phyloP scores from a whole-genome alignment of 768 basidiomycete genomes.

The Pulveroboletus frians region DNA sequence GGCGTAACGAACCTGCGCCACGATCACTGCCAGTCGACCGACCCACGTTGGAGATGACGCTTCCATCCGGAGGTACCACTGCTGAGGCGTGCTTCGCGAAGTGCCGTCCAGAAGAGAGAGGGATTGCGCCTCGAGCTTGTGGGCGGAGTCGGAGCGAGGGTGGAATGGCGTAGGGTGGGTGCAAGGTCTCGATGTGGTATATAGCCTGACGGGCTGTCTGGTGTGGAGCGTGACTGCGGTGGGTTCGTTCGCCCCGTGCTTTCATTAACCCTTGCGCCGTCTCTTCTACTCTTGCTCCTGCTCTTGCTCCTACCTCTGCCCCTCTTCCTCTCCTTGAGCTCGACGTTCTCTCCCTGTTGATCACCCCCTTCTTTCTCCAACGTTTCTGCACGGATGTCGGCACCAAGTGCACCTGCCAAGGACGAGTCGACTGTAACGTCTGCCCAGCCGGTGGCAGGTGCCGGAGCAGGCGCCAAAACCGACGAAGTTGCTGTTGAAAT shows the following conservation, averaged over 20 bases:
- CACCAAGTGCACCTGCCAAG: slow-evolving; percentile 4
- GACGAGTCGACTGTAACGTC: background rate
- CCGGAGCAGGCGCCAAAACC: background rate
- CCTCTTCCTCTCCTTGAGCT: background rate
- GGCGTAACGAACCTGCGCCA: background rate
- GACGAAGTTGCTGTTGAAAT: slow-evolving; percentile 27
- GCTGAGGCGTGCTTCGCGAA: slow-evolving; percentile 9
- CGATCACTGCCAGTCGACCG: background rate
- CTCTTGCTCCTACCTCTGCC: no score
- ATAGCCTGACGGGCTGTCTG: slow-evolving; percentile 11
- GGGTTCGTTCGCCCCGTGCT: background rate
- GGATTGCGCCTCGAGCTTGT: slow-evolving; percentile 15
- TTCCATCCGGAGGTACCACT: slow-evolving; percentile 9
- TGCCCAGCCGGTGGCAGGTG: background rate
- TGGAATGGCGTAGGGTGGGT: slow-evolving; percentile 1
- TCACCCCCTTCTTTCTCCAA: background rate
- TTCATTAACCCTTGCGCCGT: background rate
- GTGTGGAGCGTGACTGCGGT: background rate
- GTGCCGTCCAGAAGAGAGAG: background rate
- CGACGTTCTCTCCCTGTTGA: background rate
- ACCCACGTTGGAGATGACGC: slow-evolving; percentile 12
- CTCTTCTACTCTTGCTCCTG: background rate
- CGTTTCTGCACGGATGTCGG: slow-evolving; percentile 9
- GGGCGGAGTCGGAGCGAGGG: slow-evolving; percentile 22
- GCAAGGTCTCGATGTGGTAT: slow-evolving; percentile 7